These are phyloP conservation scores for Sphenostylis stenocarpa DNA, from an alignment of 306 rosid species.

Conservation along the genomic window DNA sequence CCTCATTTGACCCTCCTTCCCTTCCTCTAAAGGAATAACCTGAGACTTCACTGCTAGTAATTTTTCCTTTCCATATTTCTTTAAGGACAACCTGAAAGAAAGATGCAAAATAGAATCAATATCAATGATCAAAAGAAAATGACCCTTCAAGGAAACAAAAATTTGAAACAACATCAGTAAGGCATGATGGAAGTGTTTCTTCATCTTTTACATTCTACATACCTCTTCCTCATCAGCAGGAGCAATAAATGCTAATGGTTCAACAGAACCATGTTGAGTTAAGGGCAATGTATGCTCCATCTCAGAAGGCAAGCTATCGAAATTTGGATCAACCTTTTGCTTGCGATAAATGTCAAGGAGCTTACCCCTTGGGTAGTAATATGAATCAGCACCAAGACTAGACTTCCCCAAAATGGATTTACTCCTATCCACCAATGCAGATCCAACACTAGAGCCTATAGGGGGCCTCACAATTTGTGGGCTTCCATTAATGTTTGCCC, in stretches of 20 bases:
- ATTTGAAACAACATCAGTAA: neutral
- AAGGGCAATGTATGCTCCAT: constrained; percentile 49
- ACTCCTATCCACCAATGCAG: constrained; percentile 39
- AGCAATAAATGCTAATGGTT: constrained; percentile 67
- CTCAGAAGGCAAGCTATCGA: constrained; percentile 47
- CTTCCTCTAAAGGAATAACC: constrained; percentile 37
- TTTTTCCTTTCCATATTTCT: constrained; percentile 63
- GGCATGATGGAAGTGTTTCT: neutral
- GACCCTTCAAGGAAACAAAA: neutral
- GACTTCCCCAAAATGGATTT: constrained; percentile 50
- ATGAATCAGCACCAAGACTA: constrained; percentile 34
- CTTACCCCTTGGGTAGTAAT: constrained; percentile 70
- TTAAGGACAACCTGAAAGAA: constrained; percentile 53
- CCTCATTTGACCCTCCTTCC: constrained; percentile 44
- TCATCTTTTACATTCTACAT: constrained; percentile 22
- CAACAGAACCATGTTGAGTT: constrained; percentile 44
- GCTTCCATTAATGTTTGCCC: constrained; percentile 45
- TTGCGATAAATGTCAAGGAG: constrained; percentile 73
- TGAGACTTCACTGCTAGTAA: constrained; percentile 53
- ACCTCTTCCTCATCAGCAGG: constrained; percentile 75
- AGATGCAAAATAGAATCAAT: constrained; percentile 2
- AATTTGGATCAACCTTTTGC: constrained; percentile 44
- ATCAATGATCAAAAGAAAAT: neutral
- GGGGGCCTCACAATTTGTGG: constrained; percentile 52
- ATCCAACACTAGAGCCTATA: constrained; percentile 41